These are phyloP conservation scores for Neurospora pannonica DNA, from an alignment of 495 filamentous ascomycete genomes.

Conservation along the genomic window DNA sequence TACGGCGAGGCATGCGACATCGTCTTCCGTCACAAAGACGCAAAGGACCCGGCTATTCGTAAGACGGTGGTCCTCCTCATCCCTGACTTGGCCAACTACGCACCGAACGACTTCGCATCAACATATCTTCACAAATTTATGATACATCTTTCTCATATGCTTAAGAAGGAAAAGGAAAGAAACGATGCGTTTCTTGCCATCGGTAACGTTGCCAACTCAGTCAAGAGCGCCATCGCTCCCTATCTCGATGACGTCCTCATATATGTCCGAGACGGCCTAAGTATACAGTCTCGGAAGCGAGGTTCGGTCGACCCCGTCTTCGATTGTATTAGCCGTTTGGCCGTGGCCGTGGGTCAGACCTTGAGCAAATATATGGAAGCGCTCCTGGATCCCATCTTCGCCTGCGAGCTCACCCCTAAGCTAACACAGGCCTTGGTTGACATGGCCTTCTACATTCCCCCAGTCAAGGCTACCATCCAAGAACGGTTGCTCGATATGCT, in stretches of 20 bases:
- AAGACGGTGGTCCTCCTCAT: slow-evolving; percentile 82
- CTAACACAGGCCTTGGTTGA: slow-evolving; percentile 92
- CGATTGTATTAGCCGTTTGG: slow-evolving; percentile 93
- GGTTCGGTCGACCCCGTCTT: slow-evolving; percentile 86
- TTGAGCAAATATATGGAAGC: slow-evolving; percentile 98
- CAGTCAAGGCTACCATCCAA: slow-evolving; percentile 84
- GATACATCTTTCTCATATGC: slow-evolving; percentile 85
- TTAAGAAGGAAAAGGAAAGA: slow-evolving; percentile 91
- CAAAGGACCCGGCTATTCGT: slow-evolving; percentile 77
- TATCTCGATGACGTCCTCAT: slow-evolving; percentile 91
- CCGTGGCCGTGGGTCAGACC: slow-evolving; percentile 87
- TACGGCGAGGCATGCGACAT: slow-evolving; percentile 86
- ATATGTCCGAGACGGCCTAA: slow-evolving; percentile 83
- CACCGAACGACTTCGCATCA: slow-evolving; percentile 73
- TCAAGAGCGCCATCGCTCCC: slow-evolving; percentile 84
- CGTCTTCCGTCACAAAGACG: slow-evolving; percentile 80
- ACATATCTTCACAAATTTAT: slow-evolving; percentile 90
- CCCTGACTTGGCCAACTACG: slow-evolving; percentile 85
- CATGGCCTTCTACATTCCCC: slow-evolving; percentile 97
- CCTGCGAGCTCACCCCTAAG: slow-evolving; percentile 84
- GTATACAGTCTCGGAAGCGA: slow-evolving; percentile 65
- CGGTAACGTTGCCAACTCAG: slow-evolving; percentile 90
- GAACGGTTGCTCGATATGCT: slow-evolving; percentile 90
- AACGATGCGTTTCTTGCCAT: slow-evolving; percentile 92
- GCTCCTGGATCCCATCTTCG: slow-evolving; percentile 90